These are phyloP conservation scores for Diplocarpon rosae DNA, from an alignment of 2,329 filamentous ascomycete genomes.

Conservation along the genomic window DNA sequence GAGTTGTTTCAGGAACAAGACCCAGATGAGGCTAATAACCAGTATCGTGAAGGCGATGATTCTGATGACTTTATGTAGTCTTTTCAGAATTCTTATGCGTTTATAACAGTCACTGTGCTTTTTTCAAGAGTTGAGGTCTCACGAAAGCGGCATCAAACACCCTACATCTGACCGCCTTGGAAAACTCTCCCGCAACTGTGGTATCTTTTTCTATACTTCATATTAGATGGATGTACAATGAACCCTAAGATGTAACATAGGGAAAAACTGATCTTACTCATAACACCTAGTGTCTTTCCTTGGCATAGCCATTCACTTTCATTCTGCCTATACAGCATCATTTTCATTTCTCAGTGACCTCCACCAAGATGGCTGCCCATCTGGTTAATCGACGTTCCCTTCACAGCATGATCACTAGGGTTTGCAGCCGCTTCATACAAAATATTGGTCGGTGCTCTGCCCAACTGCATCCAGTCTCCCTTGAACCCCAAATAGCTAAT, in stretches of 20 bases:
- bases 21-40: conserved; percentile 69
- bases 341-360: conserved; percentile 3
- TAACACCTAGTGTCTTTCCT: neutral
- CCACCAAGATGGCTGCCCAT: conserved; percentile 45
- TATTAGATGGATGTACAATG: too few species aligned
- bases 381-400: conserved; percentile 43
- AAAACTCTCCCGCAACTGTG: too few species aligned
- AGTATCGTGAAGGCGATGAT: conserved; percentile 60
- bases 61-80: conserved; percentile 87
- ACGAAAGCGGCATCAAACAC: neutral
- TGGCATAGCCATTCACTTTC: neutral
- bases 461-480: conserved; percentile 85
- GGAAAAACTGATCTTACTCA: too few species aligned
- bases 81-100: neutral
- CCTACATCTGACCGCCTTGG: neutral
- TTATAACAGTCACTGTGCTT: too few species aligned
- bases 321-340: neutral
- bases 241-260: too few species aligned
- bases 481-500: conserved; percentile 84
- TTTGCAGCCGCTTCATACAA: conserved; percentile 92
- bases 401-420: conserved; percentile 70
- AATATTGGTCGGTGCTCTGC: conserved; percentile 72
- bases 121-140: neutral
- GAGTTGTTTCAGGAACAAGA: conserved; percentile 79
- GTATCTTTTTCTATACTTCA: too few species aligned